Conservation (phyloP, 805 yeast genomes). For the Scheffersomyces stipitis region DNA sequence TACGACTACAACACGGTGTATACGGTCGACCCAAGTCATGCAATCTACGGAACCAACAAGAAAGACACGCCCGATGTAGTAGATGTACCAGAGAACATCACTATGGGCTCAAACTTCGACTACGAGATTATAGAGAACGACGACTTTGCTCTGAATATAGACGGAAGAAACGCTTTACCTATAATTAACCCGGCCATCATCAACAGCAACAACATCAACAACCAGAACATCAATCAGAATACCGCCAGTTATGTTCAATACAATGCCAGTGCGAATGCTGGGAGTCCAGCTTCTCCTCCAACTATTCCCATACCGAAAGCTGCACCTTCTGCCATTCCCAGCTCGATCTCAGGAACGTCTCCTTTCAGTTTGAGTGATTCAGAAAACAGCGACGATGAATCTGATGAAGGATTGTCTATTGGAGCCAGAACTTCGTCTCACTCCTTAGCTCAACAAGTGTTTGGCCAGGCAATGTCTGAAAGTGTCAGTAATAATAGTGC, state of each 20-base stretch:
- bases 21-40: constrained; percentile 48
- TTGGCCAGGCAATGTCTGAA: constrained; percentile 17
- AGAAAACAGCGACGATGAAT: constrained; percentile 18
- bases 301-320: not conserved
- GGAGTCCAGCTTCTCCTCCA: not conserved
- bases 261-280: not conserved
- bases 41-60: constrained; percentile 30
- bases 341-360: not conserved
- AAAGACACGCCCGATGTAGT: constrained; percentile 38
- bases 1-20: constrained; percentile 82
- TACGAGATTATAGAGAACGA: constrained; percentile 34
- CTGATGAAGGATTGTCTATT: constrained; percentile 39
- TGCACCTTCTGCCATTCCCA: constrained; percentile 1
- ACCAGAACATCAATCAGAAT: not conserved
- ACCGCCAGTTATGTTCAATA: not conserved
- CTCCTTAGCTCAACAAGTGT: constrained; percentile 43
- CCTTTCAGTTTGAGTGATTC: constrained; percentile 15
- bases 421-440: constrained; percentile 41
- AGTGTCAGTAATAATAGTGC: constrained; percentile 4
- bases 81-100: constrained; percentile 48
- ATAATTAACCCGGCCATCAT: constrained; percentile 23
- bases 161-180: constrained; percentile 17
- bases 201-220: constrained; percentile 9
- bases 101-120: constrained; percentile 39
- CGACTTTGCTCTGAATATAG: constrained; percentile 8